phyloP scores from a whole-genome alignment of 2,329 filamentous ascomycete species.

The Diaporthe sp. region DNA sequence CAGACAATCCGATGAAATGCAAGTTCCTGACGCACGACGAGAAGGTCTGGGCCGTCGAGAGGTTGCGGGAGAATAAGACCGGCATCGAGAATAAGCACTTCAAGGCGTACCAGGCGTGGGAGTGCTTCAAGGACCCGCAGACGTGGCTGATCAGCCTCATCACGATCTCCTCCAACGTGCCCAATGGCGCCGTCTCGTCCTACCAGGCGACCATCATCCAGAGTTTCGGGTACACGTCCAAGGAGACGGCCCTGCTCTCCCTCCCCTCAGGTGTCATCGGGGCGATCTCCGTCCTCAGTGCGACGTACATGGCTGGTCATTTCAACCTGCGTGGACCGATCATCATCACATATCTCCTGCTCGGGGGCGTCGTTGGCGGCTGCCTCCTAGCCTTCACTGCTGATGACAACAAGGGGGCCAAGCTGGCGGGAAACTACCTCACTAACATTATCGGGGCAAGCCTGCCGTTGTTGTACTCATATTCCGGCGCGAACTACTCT shows the following conservation, averaged over 20 bases:
- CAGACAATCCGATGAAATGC: slow-evolving; percentile 35
- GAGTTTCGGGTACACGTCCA: slow-evolving; percentile 40
- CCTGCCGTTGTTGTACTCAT: slow-evolving; percentile 52
- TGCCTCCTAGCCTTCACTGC: slow-evolving; percentile 51
- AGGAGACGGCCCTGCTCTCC: slow-evolving; percentile 49
- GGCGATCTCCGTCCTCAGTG: slow-evolving; percentile 43
- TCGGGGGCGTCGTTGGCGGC: slow-evolving; percentile 53
- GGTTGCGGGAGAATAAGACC: slow-evolving; percentile 74
- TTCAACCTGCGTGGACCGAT: slow-evolving; percentile 38
- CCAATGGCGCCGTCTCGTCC: slow-evolving; percentile 41
- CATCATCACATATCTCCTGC: slow-evolving; percentile 42
- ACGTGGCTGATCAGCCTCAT: slow-evolving; percentile 42
- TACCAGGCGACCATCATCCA: slow-evolving; percentile 42
- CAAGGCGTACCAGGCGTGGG: slow-evolving; percentile 69
- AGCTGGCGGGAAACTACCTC: slow-evolving; percentile 54
- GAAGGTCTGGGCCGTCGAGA: slow-evolving; percentile 45
- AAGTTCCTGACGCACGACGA: slow-evolving; percentile 35
- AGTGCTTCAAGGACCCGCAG: slow-evolving; percentile 38
- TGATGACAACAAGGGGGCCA: slow-evolving; percentile 49
- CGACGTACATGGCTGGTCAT: slow-evolving; percentile 36
- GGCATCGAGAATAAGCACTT: slow-evolving; percentile 78
- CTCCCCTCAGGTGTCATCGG: slow-evolving; percentile 52
- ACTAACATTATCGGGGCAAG: slow-evolving; percentile 53
- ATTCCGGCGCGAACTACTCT: slow-evolving; percentile 48
- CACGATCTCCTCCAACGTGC: slow-evolving; percentile 40